A percentile compares a stretch with the other conserved stretches of the same genome.
phyloP scores from a whole-genome alignment of 2,329 filamentous ascomycete species.

The Colletotrichum lindemuthianum region DNA sequence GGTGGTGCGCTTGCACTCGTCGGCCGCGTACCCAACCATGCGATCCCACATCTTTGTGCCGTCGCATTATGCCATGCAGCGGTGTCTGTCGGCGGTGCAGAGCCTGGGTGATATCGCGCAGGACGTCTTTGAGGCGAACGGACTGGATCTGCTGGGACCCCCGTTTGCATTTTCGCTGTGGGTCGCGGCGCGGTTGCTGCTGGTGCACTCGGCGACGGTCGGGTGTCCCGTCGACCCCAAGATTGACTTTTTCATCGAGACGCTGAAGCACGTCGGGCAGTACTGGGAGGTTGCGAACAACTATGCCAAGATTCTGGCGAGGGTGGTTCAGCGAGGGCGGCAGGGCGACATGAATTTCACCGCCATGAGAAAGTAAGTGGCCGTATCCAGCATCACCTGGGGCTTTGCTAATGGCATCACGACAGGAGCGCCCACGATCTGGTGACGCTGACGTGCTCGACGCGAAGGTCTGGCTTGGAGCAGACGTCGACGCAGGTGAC shows the following conservation, averaged over 20 bases:
- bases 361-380: conserved; percentile 52
- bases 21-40: conserved; percentile 53
- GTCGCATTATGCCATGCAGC: conserved; percentile 56
- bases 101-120: conserved; percentile 55
- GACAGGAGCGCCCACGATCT: conserved; percentile 51
- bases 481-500: conserved; percentile 50
- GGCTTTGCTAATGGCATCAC: conserved; percentile 20
- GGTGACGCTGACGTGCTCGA: conserved; percentile 48
- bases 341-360: conserved; percentile 50
- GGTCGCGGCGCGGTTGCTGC: conserved; percentile 52
- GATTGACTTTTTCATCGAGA: conserved; percentile 56
- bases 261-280: conserved; percentile 51
- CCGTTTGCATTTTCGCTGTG: conserved; percentile 57
- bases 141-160: conserved; percentile 53
- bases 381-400: neutral
- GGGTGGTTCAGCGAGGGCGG: conserved; percentile 49
- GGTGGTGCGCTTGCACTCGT: conserved; percentile 55
- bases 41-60: conserved; percentile 54
- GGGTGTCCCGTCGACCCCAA: conserved; percentile 49
- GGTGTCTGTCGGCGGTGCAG: conserved; percentile 55
- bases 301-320: conserved; percentile 52
- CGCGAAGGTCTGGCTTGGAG: conserved; percentile 49
- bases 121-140: conserved; percentile 55
- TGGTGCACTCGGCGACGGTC: conserved; percentile 53
- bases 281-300: conserved; percentile 56